A percentile compares a stretch with the other conserved stretches of the same genome.
phyloP scores from a whole-genome alignment of 768 basidiomycete species.

The Lyophyllum semitale region DNA sequence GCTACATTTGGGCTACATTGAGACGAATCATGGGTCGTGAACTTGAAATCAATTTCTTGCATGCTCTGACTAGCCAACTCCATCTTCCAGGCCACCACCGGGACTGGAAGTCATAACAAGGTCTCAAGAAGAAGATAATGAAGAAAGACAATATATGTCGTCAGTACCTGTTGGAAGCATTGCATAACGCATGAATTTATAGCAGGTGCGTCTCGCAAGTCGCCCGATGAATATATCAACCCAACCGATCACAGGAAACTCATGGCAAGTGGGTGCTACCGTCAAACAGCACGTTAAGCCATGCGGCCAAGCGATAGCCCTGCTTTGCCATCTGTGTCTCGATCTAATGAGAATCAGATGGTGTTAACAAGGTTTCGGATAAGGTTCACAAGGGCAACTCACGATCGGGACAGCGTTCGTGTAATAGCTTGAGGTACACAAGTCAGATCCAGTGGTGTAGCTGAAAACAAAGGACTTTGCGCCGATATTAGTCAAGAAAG shows the following conservation, averaged over 20 bases:
- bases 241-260: slow-evolving; percentile 2
- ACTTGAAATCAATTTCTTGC: no score
- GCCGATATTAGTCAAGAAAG: not conserved
- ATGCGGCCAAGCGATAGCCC: slow-evolving; percentile 50
- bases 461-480: slow-evolving; percentile 43
- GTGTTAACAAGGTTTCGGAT: not conserved
- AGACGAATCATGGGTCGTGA: no score
- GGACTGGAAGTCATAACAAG: no score
- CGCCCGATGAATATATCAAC: not conserved
- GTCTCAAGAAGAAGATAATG: no score
- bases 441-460: slow-evolving; percentile 39
- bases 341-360: slow-evolving; percentile 30
- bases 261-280: slow-evolving; percentile 37
- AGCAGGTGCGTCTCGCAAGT: no score
- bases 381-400: slow-evolving; percentile 7
- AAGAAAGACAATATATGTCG: no score
- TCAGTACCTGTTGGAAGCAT: no score
- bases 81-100: no score
- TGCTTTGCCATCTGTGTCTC: slow-evolving; percentile 48
- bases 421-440: slow-evolving; percentile 45
- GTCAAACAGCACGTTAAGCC: slow-evolving; percentile 52
- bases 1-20: no score
- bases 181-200: no score
- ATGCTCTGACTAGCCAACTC: no score
- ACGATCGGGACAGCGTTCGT: slow-evolving; percentile 37